phyloP scores from a whole-genome alignment of 176 grass and related monocot species.

The Aegilops longissima region DNA sequence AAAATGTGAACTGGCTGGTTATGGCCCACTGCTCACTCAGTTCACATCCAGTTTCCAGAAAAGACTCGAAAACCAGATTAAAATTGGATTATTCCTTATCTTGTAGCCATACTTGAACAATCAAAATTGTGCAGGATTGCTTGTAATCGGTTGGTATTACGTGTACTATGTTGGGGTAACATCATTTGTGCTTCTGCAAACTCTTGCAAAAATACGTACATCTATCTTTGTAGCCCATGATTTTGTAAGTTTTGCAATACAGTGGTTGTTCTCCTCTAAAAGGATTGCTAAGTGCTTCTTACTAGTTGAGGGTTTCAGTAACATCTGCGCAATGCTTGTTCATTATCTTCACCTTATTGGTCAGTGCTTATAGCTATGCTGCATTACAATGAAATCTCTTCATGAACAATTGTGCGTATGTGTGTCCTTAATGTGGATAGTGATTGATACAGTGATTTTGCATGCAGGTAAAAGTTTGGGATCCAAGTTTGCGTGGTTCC shows the following conservation, averaged over 20 bases:
- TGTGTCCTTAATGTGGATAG: conserved; percentile 19
- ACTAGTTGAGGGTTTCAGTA: conserved; percentile 7
- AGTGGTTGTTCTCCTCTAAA: background rate
- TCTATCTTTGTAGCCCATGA: background rate
- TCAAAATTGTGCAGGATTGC: background rate
- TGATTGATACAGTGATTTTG: conserved; percentile 14
- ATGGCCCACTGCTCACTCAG: background rate
- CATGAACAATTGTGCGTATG: background rate
- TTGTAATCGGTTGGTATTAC: background rate
- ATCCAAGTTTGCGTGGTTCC: conserved; percentile 98
- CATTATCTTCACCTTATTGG: conserved; percentile 13
- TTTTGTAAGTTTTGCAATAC: conserved; percentile 24
- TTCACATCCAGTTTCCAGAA: conserved; percentile 28
- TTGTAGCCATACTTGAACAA: background rate
- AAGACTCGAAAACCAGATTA: background rate
- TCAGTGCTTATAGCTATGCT: conserved; percentile 25
- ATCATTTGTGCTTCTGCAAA: background rate
- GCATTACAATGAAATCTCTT: conserved; percentile 19
- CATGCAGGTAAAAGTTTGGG: conserved; percentile 96
- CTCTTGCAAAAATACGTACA: background rate
- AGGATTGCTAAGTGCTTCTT: conserved; percentile 14
- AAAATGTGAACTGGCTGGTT: background rate
- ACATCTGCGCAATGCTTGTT: background rate
- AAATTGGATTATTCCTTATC: conserved; percentile 14
- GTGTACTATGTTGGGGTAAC: background rate